Conservation (phyloP, 2,329 filamentous ascomycete species). For the Trichoderma arundinaceum region DNA sequence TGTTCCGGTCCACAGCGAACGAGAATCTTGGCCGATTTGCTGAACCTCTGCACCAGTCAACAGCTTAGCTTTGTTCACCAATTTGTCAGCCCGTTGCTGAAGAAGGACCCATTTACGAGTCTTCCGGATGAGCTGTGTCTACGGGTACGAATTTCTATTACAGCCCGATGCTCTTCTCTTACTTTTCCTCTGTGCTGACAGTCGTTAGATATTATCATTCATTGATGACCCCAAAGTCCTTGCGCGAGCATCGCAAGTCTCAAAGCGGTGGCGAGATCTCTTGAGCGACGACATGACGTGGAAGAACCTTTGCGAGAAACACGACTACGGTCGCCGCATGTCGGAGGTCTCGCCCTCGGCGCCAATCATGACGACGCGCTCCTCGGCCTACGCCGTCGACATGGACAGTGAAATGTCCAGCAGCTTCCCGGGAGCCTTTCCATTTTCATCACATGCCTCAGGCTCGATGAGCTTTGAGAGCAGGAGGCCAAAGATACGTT, state of each 20-base stretch:
- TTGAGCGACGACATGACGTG: constrained; percentile 97
- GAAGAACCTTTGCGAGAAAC: constrained; percentile 96
- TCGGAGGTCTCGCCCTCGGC: constrained; percentile 55
- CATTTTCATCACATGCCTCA: constrained; percentile 45
- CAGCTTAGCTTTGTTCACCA: constrained; percentile 95
- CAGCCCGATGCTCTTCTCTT: neutral
- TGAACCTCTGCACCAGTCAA: constrained; percentile 94
- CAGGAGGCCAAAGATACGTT: constrained; percentile 69
- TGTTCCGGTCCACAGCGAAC: constrained; percentile 78
- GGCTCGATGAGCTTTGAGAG: constrained; percentile 63
- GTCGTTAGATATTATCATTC: constrained; percentile 81
- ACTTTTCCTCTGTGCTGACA: neutral
- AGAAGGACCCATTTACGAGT: constrained; percentile 93
- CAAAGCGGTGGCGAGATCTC: constrained; percentile 88
- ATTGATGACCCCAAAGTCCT: constrained; percentile 96
- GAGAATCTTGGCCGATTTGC: constrained; percentile 80
- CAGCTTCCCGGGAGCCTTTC: constrained; percentile 54
- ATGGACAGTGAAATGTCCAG: constrained; percentile 45
- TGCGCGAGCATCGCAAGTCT: constrained; percentile 94
- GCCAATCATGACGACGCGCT: constrained; percentile 41
- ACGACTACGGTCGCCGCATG: constrained; percentile 75
- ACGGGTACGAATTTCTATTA: constrained; percentile 62
- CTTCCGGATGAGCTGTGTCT: constrained; percentile 93
- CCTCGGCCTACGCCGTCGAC: constrained; percentile 41
- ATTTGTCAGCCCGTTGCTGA: constrained; percentile 90